Base-by-base conservation (phyloP, 225 moss, liverwort and hornwort species). In the Bryum argenteum region DNA sequence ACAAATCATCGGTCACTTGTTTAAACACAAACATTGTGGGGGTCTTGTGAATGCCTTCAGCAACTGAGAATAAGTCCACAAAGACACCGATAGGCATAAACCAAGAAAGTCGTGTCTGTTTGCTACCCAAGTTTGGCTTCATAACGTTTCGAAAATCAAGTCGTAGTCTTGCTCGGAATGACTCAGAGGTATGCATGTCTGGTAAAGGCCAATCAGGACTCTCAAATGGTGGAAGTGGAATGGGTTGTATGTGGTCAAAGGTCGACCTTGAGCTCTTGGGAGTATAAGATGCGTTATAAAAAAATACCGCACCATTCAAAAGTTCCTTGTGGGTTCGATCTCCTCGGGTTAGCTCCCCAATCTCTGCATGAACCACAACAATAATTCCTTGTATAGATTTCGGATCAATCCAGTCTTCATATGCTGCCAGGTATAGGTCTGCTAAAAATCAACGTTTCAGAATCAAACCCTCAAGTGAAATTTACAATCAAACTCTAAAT, bases 51-150 rank as follows among this genome's bases (percentile, higher is more conserved):
- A 69, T 20, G 1, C 18, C 37, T 18, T 2, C 11, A 1, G 11
- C 39, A 12, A 69, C 16, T 1, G 7, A 33, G 2, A 69, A 69
- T 5, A 69, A 41, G 17, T 56, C 40, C 0, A 69, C 41, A 38
- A 69, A 69, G 3, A 55, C 41, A 0, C 21, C 20, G 0, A 55
- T 68, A 9, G 54, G 54, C 24, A 68, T 69, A 69, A 56, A 69
- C 55, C 40, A 69, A 12, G 41, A 69, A 9, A 69, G n/a, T 0
- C 3, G 37, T 38, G 55, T 16, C 14, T 55, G 10, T 54, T 69
- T 69, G 20, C 52, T 69, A 5, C 22, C 9, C 11, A 69, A 2
- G 13, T 37, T 53, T 53, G 55, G 69, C 17, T 52, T 55, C 69
- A 41, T 42, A 17, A 2, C 6, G 8, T 54, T 15, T 4, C 55